Evolutionary conservation across 2,329 filamentous ascomycete species (phyloP), one percentile per base, ranked within the genome.

Genomic region (Xylariomycetidae sp.): DNA sequence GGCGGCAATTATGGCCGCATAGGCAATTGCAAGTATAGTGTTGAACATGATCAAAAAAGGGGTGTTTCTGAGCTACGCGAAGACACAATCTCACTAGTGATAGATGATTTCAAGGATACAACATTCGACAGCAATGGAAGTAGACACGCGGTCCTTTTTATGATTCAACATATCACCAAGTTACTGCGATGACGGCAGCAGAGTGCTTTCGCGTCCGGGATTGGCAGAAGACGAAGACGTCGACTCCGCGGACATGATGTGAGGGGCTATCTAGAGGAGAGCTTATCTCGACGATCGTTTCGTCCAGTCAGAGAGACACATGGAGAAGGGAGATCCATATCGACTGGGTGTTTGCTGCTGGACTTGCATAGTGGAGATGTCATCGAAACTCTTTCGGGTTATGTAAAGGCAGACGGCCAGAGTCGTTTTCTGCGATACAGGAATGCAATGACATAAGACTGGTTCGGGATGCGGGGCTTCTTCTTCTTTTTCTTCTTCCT

Each of bases 1-100:
- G 34, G 78, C 80, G 35, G 69, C 56, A 16, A 64, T 77, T 33
- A 69, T 48, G 27, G 72, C 70, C 18, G 67, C 70, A 29, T 72
- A 60, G 38, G 64, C 57, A 12, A 69, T 46, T 11, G 53, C 37
- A 16, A 67, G 27, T 14, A 66, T 37, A 33, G 46, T 41, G 4
- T 26, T 20, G 23, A 43, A 37, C 51, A 51, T 52, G 11, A 23
- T 42, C 30, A 25, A 28, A 14, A n/a, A n/a, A n/a, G n/a, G n/a
- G n/a, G 8, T 23, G 20, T 8, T 23, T n/a, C 20, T 8, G n/a
- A 23, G 20, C 8, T 23, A 8, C n/a, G 8, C 20, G 20, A 33
- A 16, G 5, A n/a, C 26, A 25, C 15, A 23, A 26, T 14, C 25
- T 11, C 14, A 8, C 25, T 34, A 23, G 16, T 20, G n/a, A 15